Percentiles rank a stretch among this genome's conserved stretches.
Evolutionary conservation across 345 rosid species (phyloP).

Genomic region (Passiflora organensis): DNA sequence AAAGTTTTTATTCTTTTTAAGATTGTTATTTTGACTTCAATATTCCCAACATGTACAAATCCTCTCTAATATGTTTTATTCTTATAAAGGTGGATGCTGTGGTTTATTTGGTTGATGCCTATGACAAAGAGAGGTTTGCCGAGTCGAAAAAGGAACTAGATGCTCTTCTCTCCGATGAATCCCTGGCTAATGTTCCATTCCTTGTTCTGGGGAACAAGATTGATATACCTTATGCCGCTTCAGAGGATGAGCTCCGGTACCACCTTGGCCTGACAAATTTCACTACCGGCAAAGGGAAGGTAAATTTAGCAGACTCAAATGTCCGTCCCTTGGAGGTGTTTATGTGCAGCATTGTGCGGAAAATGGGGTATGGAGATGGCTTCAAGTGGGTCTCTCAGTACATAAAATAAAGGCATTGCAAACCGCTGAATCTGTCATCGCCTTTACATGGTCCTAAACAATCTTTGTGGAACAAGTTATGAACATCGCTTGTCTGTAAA

Average conservation of each 20-base stretch:
- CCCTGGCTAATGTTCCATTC: constrained; percentile 53
- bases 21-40: too few relatives aligned
- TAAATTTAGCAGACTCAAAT: constrained; percentile 36
- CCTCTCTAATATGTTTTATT: background rate
- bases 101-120: constrained; percentile 68
- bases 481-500: constrained; percentile 33
- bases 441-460: background rate
- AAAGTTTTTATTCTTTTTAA: too few relatives aligned
- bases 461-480: constrained; percentile 29
- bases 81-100: constrained; percentile 65
- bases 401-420: constrained; percentile 35
- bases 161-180: constrained; percentile 64
- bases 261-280: constrained; percentile 62
- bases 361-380: constrained; percentile 83
- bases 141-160: constrained; percentile 69
- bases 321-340: constrained; percentile 72
- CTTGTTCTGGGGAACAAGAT: constrained; percentile 78
- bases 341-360: constrained; percentile 81
- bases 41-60: background rate
- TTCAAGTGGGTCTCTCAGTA: constrained; percentile 73
- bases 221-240: constrained; percentile 69
- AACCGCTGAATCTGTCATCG: too few relatives aligned
- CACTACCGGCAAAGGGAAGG: constrained; percentile 71
- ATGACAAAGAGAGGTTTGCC: constrained; percentile 62
- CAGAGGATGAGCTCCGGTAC: constrained; percentile 63